phyloP scores from a whole-genome alignment of 2,329 filamentous ascomycete genomes.

The Fusarium solani-melongenae region DNA sequence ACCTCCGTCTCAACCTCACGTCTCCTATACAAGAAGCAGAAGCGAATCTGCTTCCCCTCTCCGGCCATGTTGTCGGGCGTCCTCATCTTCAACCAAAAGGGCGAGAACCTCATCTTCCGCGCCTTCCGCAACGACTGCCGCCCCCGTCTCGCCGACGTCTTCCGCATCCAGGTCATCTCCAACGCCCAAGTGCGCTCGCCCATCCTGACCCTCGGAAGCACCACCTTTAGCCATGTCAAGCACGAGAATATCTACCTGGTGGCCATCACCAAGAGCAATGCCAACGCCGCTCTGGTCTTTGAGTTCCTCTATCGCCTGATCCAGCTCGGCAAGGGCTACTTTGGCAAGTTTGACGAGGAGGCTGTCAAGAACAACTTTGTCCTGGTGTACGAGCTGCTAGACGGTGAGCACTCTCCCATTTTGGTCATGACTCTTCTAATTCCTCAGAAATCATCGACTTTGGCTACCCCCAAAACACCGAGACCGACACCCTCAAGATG shows the following conservation, averaged over 20 bases:
- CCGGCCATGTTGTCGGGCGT: constrained; percentile 92
- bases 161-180: constrained; percentile 99
- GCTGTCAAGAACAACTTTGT: constrained; percentile 99
- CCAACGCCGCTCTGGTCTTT: constrained; percentile 97
- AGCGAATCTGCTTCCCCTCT: constrained; percentile 8
- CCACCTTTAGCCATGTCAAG: constrained; percentile 99
- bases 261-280: constrained; percentile 98
- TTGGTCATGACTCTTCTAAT: background rate
- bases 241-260: constrained; percentile 99
- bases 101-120: constrained; percentile 99
- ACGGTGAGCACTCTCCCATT: constrained; percentile 66
- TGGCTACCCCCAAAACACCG: constrained; percentile 98
- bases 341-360: constrained; percentile 99
- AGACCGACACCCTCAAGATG: constrained; percentile 99
- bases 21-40: background rate
- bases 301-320: constrained; percentile 97
- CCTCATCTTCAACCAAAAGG: constrained; percentile 99
- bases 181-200: constrained; percentile 98
- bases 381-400: constrained; percentile 94
- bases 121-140: constrained; percentile 99
- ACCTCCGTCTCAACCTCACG: constrained; percentile 8
- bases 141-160: constrained; percentile 96
- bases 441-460: constrained; percentile 93
- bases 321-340: constrained; percentile 91
- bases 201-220: constrained; percentile 95